phyloP scores from a whole-genome alignment of 257 asterid genomes.

The Penstemon newberryi region DNA sequence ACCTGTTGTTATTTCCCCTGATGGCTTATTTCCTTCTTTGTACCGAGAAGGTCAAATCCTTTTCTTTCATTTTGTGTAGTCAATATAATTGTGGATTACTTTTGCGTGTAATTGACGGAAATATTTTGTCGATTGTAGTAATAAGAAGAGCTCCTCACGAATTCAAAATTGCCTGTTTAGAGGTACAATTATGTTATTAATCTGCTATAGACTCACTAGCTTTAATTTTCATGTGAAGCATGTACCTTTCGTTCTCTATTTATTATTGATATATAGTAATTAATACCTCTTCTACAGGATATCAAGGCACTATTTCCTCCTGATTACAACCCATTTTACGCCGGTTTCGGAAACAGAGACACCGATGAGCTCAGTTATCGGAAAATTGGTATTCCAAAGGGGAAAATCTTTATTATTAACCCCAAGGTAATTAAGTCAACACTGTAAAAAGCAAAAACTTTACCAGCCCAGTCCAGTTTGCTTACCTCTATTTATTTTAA shows the following conservation, averaged over 20 bases:
- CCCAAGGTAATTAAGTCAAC: constrained; percentile 63
- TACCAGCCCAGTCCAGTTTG: constrained; percentile 7
- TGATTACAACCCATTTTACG: constrained; percentile 93
- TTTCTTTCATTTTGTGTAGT: background rate
- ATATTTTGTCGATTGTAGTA: constrained; percentile 49
- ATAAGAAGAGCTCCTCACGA: constrained; percentile 99
- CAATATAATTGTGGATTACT: background rate
- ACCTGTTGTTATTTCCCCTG: constrained; percentile 98
- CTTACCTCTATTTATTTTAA: background rate
- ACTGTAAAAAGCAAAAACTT: background rate
- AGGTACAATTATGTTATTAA: constrained; percentile 46
- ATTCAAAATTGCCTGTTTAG: constrained; percentile 98
- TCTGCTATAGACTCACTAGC: background rate
- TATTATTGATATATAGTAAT: too few relatives aligned
- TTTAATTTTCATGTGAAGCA: constrained; percentile 1
- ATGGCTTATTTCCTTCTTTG: constrained; percentile 91
- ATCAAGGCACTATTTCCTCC: constrained; percentile 96
- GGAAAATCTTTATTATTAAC: constrained; percentile 92
- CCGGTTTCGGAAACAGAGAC: constrained; percentile 98
- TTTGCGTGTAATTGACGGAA: constrained; percentile 6
- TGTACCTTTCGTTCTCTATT: background rate
- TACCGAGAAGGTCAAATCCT: constrained; percentile 77
- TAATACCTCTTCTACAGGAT: constrained; percentile 54
- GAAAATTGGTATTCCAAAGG: constrained; percentile 96
- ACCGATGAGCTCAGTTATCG: constrained; percentile 98